Percentiles rank a stretch among this genome's conserved stretches.
Evolutionary conservation across 768 basidiomycete genomes (phyloP).

Genomic region (Stropharia rugosoannulata): DNA sequence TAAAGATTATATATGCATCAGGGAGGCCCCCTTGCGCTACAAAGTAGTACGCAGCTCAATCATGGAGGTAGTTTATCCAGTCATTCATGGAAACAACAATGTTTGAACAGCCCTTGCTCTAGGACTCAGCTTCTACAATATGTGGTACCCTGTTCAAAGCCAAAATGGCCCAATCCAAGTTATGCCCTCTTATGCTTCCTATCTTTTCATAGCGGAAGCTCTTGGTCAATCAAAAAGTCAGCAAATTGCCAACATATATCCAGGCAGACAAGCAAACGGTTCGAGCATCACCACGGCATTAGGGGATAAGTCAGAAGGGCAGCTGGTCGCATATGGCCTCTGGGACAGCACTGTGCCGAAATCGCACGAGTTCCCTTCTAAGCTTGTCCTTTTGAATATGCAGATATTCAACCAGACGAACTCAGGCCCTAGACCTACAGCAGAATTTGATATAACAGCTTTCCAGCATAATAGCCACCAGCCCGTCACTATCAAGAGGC

Average conservation of each 20-base stretch:
- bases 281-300: conserved; percentile 51
- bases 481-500: conserved; percentile 35
- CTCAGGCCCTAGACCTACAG: conserved; percentile 34
- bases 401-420: conserved; percentile 52
- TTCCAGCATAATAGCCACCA: conserved; percentile 28
- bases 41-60: conserved; percentile 49
- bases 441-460: conserved; percentile 46
- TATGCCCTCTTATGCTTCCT: conserved; percentile 54
- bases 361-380: conserved; percentile 34
- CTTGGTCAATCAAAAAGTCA: conserved; percentile 42
- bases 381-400: conserved; percentile 48
- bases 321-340: conserved; percentile 51
- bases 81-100: background rate
- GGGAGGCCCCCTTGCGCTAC: conserved; percentile 50
- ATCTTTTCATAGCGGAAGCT: conserved; percentile 49
- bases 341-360: conserved; percentile 35
- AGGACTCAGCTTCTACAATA: conserved; percentile 44
- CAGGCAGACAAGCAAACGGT: conserved; percentile 49
- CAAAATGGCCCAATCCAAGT: conserved; percentile 47
- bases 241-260: conserved; percentile 48
- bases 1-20: conserved; percentile 52
- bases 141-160: conserved; percentile 50
- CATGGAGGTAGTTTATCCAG: conserved; percentile 35
- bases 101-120: background rate
- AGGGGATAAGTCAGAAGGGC: conserved; percentile 46